These are phyloP conservation scores for Tardiomyces depauwii DNA, from an alignment of 1,139 yeast species.

Conservation along the genomic window DNA sequence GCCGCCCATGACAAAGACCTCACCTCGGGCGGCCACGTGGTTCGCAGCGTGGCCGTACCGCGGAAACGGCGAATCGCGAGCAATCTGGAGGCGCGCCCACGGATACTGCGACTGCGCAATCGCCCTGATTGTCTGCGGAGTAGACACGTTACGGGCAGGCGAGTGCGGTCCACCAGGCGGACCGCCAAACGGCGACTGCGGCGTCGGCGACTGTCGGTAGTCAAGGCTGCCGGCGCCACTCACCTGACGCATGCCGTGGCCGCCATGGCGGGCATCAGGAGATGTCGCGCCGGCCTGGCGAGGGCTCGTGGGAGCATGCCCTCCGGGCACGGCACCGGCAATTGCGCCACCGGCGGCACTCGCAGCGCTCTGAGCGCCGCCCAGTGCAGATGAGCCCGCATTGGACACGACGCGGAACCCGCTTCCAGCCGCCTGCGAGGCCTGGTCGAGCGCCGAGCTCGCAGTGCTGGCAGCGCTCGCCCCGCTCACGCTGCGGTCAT, in stretches of 20 bases:
- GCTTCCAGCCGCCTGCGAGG: not conserved
- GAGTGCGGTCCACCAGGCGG: not conserved
- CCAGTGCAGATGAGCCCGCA: not conserved
- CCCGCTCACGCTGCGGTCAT: not conserved
- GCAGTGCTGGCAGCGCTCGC: not conserved
- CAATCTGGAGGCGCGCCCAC: constrained; percentile 64
- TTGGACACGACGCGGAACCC: not conserved
- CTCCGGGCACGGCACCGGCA: not conserved
- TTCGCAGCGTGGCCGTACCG: constrained; percentile 88
- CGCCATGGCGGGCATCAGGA: not conserved
- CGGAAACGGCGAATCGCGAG: constrained; percentile 75
- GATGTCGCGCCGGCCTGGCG: not conserved
- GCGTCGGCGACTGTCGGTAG: not conserved
- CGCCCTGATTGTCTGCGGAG: not conserved
- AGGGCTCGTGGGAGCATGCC: not conserved
- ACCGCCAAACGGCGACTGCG: not conserved
- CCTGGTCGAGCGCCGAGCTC: no score
- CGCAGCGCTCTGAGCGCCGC: not conserved
- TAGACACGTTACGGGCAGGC: not conserved
- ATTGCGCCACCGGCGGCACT: not conserved
- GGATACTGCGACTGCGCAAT: constrained; percentile 31
- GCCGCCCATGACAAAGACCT: constrained; percentile 89
- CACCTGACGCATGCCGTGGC: not conserved
- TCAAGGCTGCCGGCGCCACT: not conserved
- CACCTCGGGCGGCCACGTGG: constrained; percentile 61